Evolutionary conservation across 2,329 filamentous ascomycete genomes (phyloP).

Genomic region (Arthroderma uncinatum): DNA sequence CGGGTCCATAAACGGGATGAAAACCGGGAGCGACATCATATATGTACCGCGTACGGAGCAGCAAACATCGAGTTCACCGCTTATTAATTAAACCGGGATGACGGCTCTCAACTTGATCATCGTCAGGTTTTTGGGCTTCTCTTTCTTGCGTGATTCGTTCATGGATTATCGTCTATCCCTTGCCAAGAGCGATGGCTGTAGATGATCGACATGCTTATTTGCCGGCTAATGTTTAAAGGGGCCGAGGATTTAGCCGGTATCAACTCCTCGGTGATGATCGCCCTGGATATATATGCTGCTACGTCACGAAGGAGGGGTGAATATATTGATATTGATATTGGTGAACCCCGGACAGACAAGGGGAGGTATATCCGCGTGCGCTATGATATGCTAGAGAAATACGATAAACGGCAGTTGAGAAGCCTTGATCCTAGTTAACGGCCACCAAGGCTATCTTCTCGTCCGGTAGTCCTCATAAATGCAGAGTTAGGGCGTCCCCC

Average conservation of each 20-base stretch:
- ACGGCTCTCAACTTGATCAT: background rate
- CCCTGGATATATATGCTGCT: background rate
- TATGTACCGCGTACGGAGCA: background rate
- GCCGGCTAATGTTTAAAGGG: background rate
- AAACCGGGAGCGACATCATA: background rate
- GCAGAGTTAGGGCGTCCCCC: no score
- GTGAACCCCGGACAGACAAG: no score
- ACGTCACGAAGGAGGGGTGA: background rate
- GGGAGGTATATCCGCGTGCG: no score
- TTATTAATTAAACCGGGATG: background rate
- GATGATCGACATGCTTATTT: background rate
- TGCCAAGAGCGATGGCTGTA: background rate
- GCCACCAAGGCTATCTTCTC: no score
- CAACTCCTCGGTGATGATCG: background rate
- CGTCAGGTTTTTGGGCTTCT: background rate
- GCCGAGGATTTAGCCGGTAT: background rate
- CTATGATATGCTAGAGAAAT: no score
- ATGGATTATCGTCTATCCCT: background rate
- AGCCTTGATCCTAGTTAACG: no score
- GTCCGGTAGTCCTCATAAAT: no score
- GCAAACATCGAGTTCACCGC: background rate
- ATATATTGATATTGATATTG: background rate
- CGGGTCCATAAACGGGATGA: background rate
- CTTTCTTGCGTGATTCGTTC: background rate
- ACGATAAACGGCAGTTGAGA: no score